A percentile compares a stretch with the other conserved stretches of the same genome.
Evolutionary conservation across 2,329 filamentous ascomycete species (phyloP).

Genomic region (Aspergillus brunneoviolaceus): DNA sequence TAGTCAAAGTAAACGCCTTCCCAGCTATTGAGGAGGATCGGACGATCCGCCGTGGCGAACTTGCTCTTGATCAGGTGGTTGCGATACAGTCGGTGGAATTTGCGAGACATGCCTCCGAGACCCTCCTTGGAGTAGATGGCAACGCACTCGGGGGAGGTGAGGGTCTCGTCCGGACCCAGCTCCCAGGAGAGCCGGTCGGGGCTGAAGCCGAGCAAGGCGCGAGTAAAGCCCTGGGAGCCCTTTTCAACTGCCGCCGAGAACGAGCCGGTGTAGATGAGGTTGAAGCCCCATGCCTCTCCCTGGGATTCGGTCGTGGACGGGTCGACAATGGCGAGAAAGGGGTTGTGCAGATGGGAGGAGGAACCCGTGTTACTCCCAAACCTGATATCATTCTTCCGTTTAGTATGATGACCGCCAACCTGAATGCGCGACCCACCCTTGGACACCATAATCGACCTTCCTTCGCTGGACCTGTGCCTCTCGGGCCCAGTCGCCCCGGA

Average conservation of each 20-base stretch:
- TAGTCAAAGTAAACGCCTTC: slow-evolving; percentile 62
- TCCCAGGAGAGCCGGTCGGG: slow-evolving; percentile 60
- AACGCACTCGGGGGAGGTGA: slow-evolving; percentile 63
- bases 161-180: slow-evolving; percentile 55
- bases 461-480: slow-evolving; percentile 57
- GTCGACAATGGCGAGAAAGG: slow-evolving; percentile 59
- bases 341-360: slow-evolving; percentile 64
- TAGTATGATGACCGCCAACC: neutral
- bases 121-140: slow-evolving; percentile 61
- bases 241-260: slow-evolving; percentile 63
- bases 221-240: slow-evolving; percentile 61
- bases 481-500: slow-evolving; percentile 63
- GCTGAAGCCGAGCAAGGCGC: slow-evolving; percentile 62
- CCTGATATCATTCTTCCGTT: slow-evolving; percentile 30
- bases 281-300: slow-evolving; percentile 65
- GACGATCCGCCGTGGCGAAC: slow-evolving; percentile 53
- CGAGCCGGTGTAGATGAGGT: slow-evolving; percentile 63
- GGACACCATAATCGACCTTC: slow-evolving; percentile 57
- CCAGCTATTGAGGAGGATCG: slow-evolving; percentile 64
- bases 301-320: slow-evolving; percentile 60
- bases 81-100: slow-evolving; percentile 61
- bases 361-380: slow-evolving; percentile 63
- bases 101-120: slow-evolving; percentile 62
- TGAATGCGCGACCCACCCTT: slow-evolving; percentile 45
- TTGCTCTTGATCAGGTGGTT: slow-evolving; percentile 61